Evolutionary conservation across 495 filamentous ascomycete species (phyloP).

Genomic region (Aspergillus haitiensis): DNA sequence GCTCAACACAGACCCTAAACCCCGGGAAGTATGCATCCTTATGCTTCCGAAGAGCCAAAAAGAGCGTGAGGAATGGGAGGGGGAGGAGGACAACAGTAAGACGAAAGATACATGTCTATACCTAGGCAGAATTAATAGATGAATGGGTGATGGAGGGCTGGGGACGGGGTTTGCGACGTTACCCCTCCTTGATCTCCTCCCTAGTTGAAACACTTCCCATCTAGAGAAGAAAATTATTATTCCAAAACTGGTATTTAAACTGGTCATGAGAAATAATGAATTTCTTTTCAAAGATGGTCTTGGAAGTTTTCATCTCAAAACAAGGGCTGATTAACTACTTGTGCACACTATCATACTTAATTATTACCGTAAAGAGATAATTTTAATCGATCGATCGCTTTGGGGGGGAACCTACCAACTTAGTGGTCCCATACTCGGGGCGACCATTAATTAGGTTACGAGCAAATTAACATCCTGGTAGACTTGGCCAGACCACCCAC

Average conservation of each 20-base stretch:
- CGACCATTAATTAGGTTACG: neutral
- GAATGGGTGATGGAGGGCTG: constrained; percentile 2
- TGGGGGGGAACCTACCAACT: constrained; percentile 9
- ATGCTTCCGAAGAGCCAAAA: constrained; percentile 11
- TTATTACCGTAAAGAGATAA: neutral
- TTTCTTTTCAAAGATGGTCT: neutral
- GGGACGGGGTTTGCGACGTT: constrained; percentile 6
- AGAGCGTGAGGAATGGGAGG: neutral
- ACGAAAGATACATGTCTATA: neutral
- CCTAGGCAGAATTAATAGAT: neutral
- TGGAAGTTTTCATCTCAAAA: neutral
- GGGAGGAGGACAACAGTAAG: neutral
- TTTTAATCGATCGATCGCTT: constrained; percentile 20
- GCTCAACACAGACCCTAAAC: constrained; percentile 11
- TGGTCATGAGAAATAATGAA: neutral
- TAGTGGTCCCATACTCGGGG: constrained; percentile 16
- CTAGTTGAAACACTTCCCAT: neutral
- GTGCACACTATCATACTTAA: too few relatives aligned
- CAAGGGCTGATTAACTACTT: neutral
- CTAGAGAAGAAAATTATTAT: constrained; percentile 5
- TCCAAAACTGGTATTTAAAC: neutral
- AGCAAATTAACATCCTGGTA: constrained; percentile 18
- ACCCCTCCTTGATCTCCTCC: constrained; percentile 19
- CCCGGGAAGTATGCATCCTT: constrained; percentile 19
- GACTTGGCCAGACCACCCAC: constrained; percentile 29